These are phyloP conservation scores for Pythium utonaiense DNA, from an alignment of 352 stramenopile species.

Conservation along the genomic window DNA sequence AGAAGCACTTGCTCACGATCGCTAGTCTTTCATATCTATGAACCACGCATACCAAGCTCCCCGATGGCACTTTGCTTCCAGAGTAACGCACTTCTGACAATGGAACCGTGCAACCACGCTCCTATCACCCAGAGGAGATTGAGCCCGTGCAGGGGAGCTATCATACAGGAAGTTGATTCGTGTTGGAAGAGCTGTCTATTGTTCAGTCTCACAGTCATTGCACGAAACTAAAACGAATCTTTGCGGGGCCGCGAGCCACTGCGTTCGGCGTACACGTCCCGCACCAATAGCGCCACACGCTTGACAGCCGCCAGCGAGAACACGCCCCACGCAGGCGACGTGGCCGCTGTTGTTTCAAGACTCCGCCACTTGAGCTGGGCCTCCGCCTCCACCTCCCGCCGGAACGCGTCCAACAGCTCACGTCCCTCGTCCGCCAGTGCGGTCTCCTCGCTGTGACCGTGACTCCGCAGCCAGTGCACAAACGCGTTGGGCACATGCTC, in stretches of 20 bases:
- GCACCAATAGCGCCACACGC: conserved; percentile 55
- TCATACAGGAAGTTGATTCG: no score
- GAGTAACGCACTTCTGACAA: no score
- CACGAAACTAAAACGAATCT: conserved; percentile 53
- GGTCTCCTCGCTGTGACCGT: conserved; percentile 14
- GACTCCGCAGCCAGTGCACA: conserved; percentile 64
- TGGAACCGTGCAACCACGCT: no score
- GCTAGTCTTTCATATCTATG: no score
- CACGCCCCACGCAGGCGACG: conserved; percentile 18
- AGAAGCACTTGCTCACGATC: no score
- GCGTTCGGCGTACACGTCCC: conserved; percentile 57
- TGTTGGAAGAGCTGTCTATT: no score
- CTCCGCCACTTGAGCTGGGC: conserved; percentile 43
- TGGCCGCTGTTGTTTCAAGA: conserved; percentile 28
- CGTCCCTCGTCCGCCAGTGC: conserved; percentile 12
- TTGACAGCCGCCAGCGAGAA: conserved; percentile 23
- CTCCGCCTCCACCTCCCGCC: conserved; percentile 29
- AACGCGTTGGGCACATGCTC: conserved; percentile 74
- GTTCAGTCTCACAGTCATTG: no score
- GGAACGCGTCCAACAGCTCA: conserved; percentile 49
- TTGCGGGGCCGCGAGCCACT: conserved; percentile 35
- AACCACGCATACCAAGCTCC: no score
- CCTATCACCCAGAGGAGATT: no score
- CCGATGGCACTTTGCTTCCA: no score
- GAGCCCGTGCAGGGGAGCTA: no score